These are phyloP conservation scores for Corchorus capsularis DNA, from an alignment of 345 rosid genomes.

Conservation along the genomic window DNA sequence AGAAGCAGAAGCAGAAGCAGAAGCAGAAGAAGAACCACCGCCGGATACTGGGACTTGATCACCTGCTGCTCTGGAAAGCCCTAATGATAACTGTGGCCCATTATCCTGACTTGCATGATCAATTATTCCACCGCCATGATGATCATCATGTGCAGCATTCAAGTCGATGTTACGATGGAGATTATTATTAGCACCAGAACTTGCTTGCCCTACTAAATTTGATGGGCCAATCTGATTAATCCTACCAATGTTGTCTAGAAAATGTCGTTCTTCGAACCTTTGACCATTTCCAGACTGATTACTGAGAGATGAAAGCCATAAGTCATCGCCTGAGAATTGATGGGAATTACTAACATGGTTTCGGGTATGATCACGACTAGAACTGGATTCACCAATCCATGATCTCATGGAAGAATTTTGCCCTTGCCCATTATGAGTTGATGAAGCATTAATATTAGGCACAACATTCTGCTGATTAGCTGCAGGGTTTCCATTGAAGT, in stretches of 20 bases:
- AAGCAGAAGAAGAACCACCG: not conserved
- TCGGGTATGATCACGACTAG: not conserved
- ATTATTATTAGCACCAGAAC: not conserved
- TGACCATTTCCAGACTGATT: not conserved
- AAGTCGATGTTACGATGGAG: not conserved
- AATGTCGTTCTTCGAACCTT: not conserved
- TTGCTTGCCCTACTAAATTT: not conserved
- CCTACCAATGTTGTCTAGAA: not conserved
- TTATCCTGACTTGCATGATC: not conserved
- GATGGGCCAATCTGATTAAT: not conserved
- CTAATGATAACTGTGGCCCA: not conserved
- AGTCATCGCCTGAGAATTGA: not conserved
- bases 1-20: not conserved
- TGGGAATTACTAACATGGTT: not conserved
- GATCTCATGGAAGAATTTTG: not conserved
- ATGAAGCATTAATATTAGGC: slow-evolving; percentile 2
- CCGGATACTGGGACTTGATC: not conserved
- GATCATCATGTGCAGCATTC: not conserved
- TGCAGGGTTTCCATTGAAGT: not conserved
- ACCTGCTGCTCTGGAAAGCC: not conserved
- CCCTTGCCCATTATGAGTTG: not conserved
- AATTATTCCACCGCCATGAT: not conserved
- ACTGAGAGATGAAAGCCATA: not conserved
- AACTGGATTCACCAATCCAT: slow-evolving; percentile 7
- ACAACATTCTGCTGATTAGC: not conserved